Conservation (phyloP, 257 asterid genomes). For the Jacaranda mimosifolia region DNA sequence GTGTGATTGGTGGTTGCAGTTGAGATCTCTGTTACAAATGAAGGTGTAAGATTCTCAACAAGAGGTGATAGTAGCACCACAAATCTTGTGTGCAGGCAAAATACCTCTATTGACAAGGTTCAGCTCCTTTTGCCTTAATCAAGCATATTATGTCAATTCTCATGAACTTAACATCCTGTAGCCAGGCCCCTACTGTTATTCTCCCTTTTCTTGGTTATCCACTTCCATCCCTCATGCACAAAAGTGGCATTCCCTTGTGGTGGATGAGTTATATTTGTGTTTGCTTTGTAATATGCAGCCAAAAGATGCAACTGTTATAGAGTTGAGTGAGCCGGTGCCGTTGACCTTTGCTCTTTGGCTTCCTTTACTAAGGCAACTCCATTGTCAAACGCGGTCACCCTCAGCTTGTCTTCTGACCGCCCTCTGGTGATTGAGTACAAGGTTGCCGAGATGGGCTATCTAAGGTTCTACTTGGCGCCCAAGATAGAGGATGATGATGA, state of each 20-base stretch:
- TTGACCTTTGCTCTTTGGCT: constrained; percentile 61
- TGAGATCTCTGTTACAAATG: constrained; percentile 93
- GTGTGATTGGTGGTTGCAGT: constrained; percentile 51
- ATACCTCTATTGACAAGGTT: constrained; percentile 93
- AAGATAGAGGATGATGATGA: constrained; percentile 93
- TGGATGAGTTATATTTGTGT: constrained; percentile 6
- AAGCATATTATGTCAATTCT: no score
- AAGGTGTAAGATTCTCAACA: constrained; percentile 94
- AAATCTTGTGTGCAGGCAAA: constrained; percentile 89
- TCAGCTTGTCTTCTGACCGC: constrained; percentile 82
- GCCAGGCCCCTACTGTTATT: not conserved
- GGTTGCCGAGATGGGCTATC: constrained; percentile 94
- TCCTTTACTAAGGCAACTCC: constrained; percentile 85
- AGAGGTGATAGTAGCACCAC: no score
- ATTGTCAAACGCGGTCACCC: constrained; percentile 70
- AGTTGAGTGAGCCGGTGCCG: constrained; percentile 89
- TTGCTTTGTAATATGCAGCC: constrained; percentile 55
- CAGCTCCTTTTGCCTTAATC: not conserved
- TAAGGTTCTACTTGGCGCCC: constrained; percentile 85
- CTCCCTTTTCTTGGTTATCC: not conserved
- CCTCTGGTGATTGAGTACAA: constrained; percentile 95
- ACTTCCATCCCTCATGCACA: not conserved
- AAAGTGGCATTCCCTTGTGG: not conserved
- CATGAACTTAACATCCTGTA: no score
- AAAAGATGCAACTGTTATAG: constrained; percentile 78